Evolutionary conservation across 176 grass and related monocot genomes (phyloP).

Genomic region (Zea luxurians): DNA sequence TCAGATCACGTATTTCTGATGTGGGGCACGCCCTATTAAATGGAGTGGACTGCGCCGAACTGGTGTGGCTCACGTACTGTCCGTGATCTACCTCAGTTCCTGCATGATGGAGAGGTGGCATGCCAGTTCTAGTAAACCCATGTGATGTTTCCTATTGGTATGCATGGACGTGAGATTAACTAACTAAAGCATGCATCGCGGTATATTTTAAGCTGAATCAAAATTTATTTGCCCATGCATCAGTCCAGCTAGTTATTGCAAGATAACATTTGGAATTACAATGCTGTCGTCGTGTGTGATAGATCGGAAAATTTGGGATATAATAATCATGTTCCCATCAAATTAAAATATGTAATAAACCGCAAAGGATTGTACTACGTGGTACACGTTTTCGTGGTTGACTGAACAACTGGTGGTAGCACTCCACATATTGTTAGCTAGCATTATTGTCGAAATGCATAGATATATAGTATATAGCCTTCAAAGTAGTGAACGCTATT

Average conservation of each 20-base stretch:
- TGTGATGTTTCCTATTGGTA: slow-evolving; percentile 36
- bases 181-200: background rate
- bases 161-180: background rate
- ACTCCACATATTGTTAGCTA: background rate
- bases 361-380: background rate
- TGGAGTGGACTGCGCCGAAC: slow-evolving; percentile 12
- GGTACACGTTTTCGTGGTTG: background rate
- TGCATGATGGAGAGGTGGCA: slow-evolving; percentile 15
- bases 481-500: background rate
- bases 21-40: slow-evolving; percentile 44
- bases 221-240: background rate
- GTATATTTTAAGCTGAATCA: background rate
- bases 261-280: background rate
- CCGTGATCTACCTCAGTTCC: slow-evolving; percentile 43
- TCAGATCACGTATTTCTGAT: background rate
- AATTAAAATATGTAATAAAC: background rate
- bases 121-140: slow-evolving; percentile 37
- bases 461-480: background rate
- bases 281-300: background rate
- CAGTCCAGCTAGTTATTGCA: background rate
- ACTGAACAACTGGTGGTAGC: background rate
- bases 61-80: slow-evolving; percentile 31
- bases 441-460: background rate
- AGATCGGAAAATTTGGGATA: background rate
- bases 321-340: background rate